Evolutionary conservation across 495 filamentous ascomycete genomes (phyloP), one percentile per base, ranked within the genome.

Genomic region (Neurospora discreta): DNA sequence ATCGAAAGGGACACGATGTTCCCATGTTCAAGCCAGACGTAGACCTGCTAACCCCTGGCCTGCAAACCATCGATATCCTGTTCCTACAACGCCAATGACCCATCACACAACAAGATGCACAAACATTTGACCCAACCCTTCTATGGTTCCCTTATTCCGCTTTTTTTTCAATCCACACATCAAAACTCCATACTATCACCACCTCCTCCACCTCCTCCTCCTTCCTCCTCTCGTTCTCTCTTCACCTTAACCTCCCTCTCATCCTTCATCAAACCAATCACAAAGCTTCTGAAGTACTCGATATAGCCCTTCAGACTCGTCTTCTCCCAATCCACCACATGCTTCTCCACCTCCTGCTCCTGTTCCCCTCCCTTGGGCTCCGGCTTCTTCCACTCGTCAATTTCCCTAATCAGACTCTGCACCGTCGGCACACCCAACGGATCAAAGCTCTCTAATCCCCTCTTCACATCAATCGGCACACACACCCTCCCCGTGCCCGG

Each of bases 231-330:
- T 60, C 83, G 78, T 74, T 91, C 90, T 73, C 91, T 82, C 80
- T 94, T 94, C 20, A 93, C 84, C 82, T 91, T 94, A 11, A 86
- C 13, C 36, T 85, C 86, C 70, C 85, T 87, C 83, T 98, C 95
- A 33, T 95, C 95, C 78, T 89, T 94, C 77, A 97, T 85, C 41
- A 98, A 78, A 5, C 81, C 84, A 3, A 88, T 84, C 38, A 98
- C 93, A 81, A 97, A 95, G 1, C 83, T 86, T 70, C 90, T 89
- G 82, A 98, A 98, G 75, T 89, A 89, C 67, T 98, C 94, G 20
- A 98, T 88, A 80, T 96, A 98, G 60, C 94, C 93, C 81, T 91
- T 96, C 74, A 99, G 80, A 70, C 93, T 92, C 39, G 95, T 99
- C 87, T 97, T 98, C 84, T 99, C 95, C 87, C 94, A 98, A 79